Evolutionary conservation across 352 stramenopile species (phyloP), one percentile per base, ranked within the genome.

Genomic region (Phytopythium cucurbitacearum): DNA sequence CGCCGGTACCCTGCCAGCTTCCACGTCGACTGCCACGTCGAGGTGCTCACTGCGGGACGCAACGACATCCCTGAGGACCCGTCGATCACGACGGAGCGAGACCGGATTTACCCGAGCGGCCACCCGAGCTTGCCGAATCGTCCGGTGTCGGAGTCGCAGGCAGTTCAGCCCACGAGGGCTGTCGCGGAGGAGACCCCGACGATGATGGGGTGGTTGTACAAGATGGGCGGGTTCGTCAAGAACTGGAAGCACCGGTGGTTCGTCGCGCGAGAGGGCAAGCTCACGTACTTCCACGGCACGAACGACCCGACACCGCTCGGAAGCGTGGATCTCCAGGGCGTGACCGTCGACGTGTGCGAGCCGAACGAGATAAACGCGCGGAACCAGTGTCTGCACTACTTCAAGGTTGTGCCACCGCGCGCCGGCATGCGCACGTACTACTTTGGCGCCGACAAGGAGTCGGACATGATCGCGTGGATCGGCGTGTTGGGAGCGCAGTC

Each of bases 161-260:
- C 57, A 47, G 34, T 28, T 28, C 21, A 28, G 13, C n/a, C 44
- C 11, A 1, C 39, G n/a, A n/a, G 13, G 9, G 52, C 21, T 28
- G 21, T 28, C 21, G 21, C 21, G 21, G 21, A 76, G 39, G 28
- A 62, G 36, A 69, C 56, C 12, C 62, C 63, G 44, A 73, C 66
- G 2, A 82, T 85, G 67, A 85, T 87, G 63, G 80, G 79, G 4
- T 90, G 76, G 74, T 50, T 91, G 40, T 81, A 82, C 46, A 89
- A 91, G 40, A 73, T 89, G 57, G 83, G 79, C 37, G 83, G 83
- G 3, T 90, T 94, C 32, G 73, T 94, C 21, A 86, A 87, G 46
- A 91, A 86, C 64, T 94, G 83, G 83, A 94, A 90, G 57, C 85
- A 85, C 42, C 71, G 83, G 42, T 94, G 83, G 83, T 91, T 91